phyloP scores from a whole-genome alignment of 2,329 filamentous ascomycete genomes.

The Ophiocordyceps camponoti-floridani region DNA sequence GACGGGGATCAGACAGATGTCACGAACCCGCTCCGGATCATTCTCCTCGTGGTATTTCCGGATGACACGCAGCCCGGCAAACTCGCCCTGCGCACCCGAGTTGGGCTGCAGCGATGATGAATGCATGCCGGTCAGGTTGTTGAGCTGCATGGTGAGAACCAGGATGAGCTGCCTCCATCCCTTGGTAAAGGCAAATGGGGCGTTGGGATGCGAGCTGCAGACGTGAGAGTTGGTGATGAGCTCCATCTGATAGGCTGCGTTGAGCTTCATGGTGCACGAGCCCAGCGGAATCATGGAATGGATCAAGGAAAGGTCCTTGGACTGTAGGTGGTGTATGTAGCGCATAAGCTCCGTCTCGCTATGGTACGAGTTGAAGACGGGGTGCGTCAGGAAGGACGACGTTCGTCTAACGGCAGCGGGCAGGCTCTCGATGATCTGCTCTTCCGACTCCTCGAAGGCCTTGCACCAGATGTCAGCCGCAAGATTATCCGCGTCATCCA shows the following conservation, averaged over 20 bases:
- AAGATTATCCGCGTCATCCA: slow-evolving; percentile 6
- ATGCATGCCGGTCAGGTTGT: slow-evolving; percentile 76
- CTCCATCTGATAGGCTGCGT: slow-evolving; percentile 84
- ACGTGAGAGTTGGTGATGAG: slow-evolving; percentile 60
- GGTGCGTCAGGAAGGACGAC: slow-evolving; percentile 66
- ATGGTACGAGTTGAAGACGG: slow-evolving; percentile 87
- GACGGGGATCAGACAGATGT: slow-evolving; percentile 86
- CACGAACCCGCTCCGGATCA: slow-evolving; percentile 50
- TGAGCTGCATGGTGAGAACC: slow-evolving; percentile 51
- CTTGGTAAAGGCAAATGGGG: slow-evolving; percentile 40
- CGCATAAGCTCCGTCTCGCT: slow-evolving; percentile 88
- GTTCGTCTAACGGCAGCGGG: slow-evolving; percentile 48
- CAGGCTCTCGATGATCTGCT: slow-evolving; percentile 23
- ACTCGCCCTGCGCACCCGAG: slow-evolving; percentile 90
- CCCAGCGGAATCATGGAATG: slow-evolving; percentile 97
- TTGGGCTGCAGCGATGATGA: slow-evolving; percentile 86
- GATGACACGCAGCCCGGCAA: slow-evolving; percentile 76
- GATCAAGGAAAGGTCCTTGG: slow-evolving; percentile 81
- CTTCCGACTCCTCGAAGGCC: slow-evolving; percentile 11
- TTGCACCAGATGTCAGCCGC: slow-evolving; percentile 24
- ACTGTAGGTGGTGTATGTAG: slow-evolving; percentile 85
- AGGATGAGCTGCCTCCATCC: slow-evolving; percentile 56
- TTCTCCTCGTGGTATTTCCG: slow-evolving; percentile 58
- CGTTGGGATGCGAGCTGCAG: slow-evolving; percentile 52
- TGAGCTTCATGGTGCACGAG: slow-evolving; percentile 97